A percentile compares a stretch with the other conserved stretches of the same genome.
phyloP scores from a whole-genome alignment of 768 basidiomycete species.

The Boletus rubropictus region DNA sequence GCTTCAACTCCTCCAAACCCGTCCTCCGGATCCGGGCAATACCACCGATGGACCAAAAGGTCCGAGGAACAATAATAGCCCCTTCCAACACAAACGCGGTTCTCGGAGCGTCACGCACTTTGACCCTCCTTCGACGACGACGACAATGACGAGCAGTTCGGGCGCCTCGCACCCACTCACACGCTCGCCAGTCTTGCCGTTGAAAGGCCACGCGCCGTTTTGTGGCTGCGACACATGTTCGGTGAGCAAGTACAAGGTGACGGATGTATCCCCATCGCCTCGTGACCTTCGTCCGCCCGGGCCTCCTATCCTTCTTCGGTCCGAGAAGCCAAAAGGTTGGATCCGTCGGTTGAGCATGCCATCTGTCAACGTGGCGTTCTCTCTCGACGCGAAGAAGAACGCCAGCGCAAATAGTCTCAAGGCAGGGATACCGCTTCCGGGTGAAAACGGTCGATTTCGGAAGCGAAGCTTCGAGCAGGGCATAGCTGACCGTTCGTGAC shows the following conservation, averaged over 20 bases:
- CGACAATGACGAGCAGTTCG: conserved; percentile 8
- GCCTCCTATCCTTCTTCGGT: conserved; percentile 40
- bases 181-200: conserved; percentile 22
- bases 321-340: conserved; percentile 65
- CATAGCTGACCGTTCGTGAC: conserved; percentile 48
- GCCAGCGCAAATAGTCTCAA: conserved; percentile 39
- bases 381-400: conserved; percentile 52
- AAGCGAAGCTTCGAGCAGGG: conserved; percentile 33
- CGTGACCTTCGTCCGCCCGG: conserved; percentile 39
- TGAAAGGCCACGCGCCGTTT: conserved; percentile 49
- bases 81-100: conserved; percentile 26
- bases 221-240: conserved; percentile 68
- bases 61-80: conserved; percentile 15
- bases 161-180: conserved; percentile 27
- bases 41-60: conserved; percentile 28
- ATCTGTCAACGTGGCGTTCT: conserved; percentile 53
- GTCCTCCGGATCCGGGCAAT: conserved; percentile 22
- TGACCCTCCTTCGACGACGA: conserved; percentile 14
- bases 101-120: conserved; percentile 29
- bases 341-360: conserved; percentile 77
- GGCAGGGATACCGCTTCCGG: conserved; percentile 27
- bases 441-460: conserved; percentile 46
- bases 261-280: conserved; percentile 23
- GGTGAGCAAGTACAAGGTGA: conserved; percentile 45
- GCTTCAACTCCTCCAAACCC: conserved; percentile 35